phyloP scores from a whole-genome alignment of 2,329 filamentous ascomycete genomes.

The Fusarium bulbicola region DNA sequence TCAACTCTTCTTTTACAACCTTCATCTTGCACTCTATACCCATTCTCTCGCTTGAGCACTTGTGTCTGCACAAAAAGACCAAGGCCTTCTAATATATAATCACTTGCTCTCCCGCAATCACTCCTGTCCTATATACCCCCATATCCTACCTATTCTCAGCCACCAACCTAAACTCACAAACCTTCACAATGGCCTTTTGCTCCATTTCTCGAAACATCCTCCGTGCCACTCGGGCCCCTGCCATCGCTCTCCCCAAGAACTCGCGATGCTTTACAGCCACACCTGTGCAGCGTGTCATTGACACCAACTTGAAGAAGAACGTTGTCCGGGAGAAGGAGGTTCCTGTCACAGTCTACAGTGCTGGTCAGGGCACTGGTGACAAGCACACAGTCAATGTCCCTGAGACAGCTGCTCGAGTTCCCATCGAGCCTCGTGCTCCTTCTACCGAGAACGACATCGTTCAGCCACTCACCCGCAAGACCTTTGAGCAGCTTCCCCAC shows the following conservation, averaged over 20 bases:
- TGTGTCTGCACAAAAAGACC: not conserved
- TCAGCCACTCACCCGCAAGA: slow-evolving; percentile 61
- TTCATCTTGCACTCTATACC: slow-evolving; percentile 8
- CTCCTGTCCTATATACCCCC: not conserved
- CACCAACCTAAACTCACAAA: slow-evolving; percentile 9
- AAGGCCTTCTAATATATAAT: slow-evolving; percentile 18
- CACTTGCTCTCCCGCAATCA: not conserved
- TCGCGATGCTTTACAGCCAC: slow-evolving; percentile 49
- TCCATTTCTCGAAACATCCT: slow-evolving; percentile 48
- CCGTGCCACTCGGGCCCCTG: slow-evolving; percentile 47
- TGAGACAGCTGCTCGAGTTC: slow-evolving; percentile 52
- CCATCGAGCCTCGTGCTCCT: slow-evolving; percentile 52
- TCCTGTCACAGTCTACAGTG: slow-evolving; percentile 63
- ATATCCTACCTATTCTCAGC: not conserved
- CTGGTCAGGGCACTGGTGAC: slow-evolving; percentile 57
- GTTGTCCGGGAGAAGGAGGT: slow-evolving; percentile 67
- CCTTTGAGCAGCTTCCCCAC: slow-evolving; percentile 66
- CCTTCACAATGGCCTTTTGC: slow-evolving; percentile 45
- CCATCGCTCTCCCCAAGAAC: slow-evolving; percentile 38
- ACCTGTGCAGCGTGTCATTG: slow-evolving; percentile 45
- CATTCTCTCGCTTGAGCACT: slow-evolving; percentile 7
- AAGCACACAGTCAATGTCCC: slow-evolving; percentile 65
- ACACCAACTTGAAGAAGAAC: slow-evolving; percentile 58
- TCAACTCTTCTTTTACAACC: slow-evolving; percentile 11
- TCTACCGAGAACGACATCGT: slow-evolving; percentile 58